These are phyloP conservation scores for Niebla homalea DNA, from an alignment of 495 filamentous ascomycete species.

Conservation along the genomic window DNA sequence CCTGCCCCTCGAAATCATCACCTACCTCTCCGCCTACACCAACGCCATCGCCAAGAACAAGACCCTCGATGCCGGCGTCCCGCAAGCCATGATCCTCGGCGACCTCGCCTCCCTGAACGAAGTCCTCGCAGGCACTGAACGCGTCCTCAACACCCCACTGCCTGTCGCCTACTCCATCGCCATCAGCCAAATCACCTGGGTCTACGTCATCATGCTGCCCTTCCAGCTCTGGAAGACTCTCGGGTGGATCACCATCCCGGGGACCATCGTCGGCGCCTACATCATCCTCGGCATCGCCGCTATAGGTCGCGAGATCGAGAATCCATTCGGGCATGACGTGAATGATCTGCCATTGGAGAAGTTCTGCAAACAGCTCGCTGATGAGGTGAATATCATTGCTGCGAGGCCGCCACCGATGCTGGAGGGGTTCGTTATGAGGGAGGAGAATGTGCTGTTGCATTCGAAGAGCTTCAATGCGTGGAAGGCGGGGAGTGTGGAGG, in stretches of 20 bases:
- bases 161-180: constrained; percentile 77
- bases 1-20: constrained; percentile 64
- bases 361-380: constrained; percentile 58
- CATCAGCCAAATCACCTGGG: constrained; percentile 77
- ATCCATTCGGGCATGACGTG: constrained; percentile 77
- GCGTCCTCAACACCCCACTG: constrained; percentile 72
- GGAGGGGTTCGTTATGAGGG: constrained; percentile 42
- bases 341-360: constrained; percentile 73
- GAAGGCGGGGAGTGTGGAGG: constrained; percentile 43
- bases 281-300: constrained; percentile 83
- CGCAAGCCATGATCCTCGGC: constrained; percentile 29
- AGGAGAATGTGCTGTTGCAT: constrained; percentile 53
- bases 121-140: constrained; percentile 58
- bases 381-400: constrained; percentile 64
- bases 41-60: constrained; percentile 42
- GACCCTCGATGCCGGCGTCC: constrained; percentile 36
- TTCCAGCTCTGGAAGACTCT: constrained; percentile 61
- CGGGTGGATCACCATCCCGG: constrained; percentile 71
- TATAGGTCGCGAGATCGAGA: constrained; percentile 78
- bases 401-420: constrained; percentile 40
- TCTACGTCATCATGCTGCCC: constrained; percentile 70
- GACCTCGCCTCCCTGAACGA: constrained; percentile 52
- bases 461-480: constrained; percentile 54
- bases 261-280: constrained; percentile 68
- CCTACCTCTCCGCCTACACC: constrained; percentile 53